These are phyloP conservation scores for Pichia sp. DNA, from an alignment of 1,139 yeast species.

Conservation along the genomic window DNA sequence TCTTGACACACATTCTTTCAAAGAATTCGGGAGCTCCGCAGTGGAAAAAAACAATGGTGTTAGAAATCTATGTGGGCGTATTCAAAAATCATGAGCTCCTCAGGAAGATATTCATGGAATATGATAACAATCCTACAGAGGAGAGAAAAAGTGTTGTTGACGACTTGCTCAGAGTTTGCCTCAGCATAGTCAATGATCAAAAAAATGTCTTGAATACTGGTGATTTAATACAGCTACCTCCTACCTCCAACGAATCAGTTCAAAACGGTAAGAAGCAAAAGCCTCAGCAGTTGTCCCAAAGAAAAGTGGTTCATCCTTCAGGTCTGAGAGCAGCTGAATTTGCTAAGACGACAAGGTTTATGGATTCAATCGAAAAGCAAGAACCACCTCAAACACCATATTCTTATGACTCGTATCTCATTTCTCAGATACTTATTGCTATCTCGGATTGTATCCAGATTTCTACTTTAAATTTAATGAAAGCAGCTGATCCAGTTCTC, in stretches of 20 bases:
- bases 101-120: constrained; percentile 51
- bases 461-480: constrained; percentile 44
- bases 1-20: constrained; percentile 62
- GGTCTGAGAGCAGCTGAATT: constrained; percentile 40
- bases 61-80: constrained; percentile 65
- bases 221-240: constrained; percentile 34
- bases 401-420: constrained; percentile 59
- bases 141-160: constrained; percentile 56
- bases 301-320: constrained; percentile 10
- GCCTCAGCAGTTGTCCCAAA: constrained; percentile 4
- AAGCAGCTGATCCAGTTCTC: constrained; percentile 20
- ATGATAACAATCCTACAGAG: constrained; percentile 51
- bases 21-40: constrained; percentile 44
- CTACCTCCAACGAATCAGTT: constrained; percentile 1
- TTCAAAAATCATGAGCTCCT: constrained; percentile 54
- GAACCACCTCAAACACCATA: constrained; percentile 64
- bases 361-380: constrained; percentile 73
- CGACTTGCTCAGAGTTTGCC: constrained; percentile 52
- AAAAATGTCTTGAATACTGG: constrained; percentile 36
- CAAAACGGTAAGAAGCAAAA: background rate
- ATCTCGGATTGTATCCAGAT: constrained; percentile 68
- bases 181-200: constrained; percentile 34
- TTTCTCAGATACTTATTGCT: constrained; percentile 49
- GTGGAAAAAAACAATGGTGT: constrained; percentile 71
- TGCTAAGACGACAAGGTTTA: constrained; percentile 39